phyloP scores from a whole-genome alignment of 257 asterid genomes.

The Cruciata laevipes region DNA sequence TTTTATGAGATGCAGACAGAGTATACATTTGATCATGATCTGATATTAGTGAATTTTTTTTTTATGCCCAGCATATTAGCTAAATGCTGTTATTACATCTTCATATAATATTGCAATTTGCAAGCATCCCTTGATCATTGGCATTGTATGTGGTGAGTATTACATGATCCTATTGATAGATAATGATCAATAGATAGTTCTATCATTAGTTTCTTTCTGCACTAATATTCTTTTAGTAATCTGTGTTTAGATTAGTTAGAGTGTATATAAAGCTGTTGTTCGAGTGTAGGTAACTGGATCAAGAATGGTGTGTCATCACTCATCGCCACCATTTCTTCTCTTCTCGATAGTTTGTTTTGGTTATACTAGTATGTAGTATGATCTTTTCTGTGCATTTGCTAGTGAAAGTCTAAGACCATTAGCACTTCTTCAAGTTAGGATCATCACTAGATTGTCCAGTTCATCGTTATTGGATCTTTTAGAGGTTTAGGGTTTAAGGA shows the following conservation, averaged over 20 bases:
- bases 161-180: neutral
- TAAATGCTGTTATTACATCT: neutral
- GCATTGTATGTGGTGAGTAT: neutral
- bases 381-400: neutral
- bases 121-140: neutral
- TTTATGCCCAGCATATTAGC: neutral
- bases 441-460: neutral
- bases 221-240: neutral
- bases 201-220: neutral
- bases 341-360: neutral
- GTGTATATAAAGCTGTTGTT: neutral
- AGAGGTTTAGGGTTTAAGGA: no score
- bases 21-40: neutral
- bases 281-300: neutral
- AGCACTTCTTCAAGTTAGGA: neutral
- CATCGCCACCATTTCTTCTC: neutral
- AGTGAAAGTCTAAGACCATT: neutral
- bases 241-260: neutral
- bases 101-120: neutral
- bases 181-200: neutral
- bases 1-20: neutral
- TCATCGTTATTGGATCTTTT: neutral
- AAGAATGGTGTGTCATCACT: neutral
- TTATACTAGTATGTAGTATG: neutral
- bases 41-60: neutral